Percentiles rank a stretch among this genome's conserved stretches.
Evolutionary conservation across 371 early-diverging fungal genomes (phyloP).

Genomic region (Furculomyces boomerangus): DNA sequence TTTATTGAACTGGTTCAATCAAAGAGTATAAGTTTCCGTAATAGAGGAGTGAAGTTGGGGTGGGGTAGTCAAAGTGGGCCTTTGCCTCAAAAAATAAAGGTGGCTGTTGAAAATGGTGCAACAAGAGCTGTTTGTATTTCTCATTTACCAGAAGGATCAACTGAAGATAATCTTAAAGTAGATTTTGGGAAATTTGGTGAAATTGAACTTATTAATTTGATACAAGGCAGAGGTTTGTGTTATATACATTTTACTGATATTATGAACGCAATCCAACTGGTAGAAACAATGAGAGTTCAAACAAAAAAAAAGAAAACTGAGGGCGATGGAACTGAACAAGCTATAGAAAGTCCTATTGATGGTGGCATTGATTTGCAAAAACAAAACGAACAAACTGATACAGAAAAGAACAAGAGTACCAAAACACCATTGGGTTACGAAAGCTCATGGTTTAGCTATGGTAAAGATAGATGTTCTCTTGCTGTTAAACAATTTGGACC

Average conservation of each 20-base stretch:
- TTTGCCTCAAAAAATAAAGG: neutral
- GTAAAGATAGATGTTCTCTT: neutral
- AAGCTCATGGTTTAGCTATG: neutral
- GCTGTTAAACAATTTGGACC: neutral
- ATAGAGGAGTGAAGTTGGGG: neutral
- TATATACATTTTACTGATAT: slow-evolving; percentile 4
- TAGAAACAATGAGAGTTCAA: neutral
- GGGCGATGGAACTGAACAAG: neutral
- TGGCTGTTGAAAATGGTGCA: neutral
- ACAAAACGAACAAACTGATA: neutral
- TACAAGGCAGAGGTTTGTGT: neutral
- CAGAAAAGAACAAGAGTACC: neutral
- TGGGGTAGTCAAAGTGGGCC: slow-evolving; percentile 3
- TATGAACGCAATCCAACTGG: neutral
- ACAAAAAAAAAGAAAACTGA: neutral
- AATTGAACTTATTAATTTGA: slow-evolving; percentile 2
- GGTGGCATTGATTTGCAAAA: neutral
- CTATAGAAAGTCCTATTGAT: neutral
- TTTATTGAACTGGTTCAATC: neutral
- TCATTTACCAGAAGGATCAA: neutral
- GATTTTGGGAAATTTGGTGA: slow-evolving; percentile 4
- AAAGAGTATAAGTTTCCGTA: neutral
- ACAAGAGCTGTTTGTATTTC: neutral
- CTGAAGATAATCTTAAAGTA: neutral
- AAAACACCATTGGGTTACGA: neutral